Conservation (phyloP, 495 filamentous ascomycete genomes). For the Pseudevernia furfuracea region DNA sequence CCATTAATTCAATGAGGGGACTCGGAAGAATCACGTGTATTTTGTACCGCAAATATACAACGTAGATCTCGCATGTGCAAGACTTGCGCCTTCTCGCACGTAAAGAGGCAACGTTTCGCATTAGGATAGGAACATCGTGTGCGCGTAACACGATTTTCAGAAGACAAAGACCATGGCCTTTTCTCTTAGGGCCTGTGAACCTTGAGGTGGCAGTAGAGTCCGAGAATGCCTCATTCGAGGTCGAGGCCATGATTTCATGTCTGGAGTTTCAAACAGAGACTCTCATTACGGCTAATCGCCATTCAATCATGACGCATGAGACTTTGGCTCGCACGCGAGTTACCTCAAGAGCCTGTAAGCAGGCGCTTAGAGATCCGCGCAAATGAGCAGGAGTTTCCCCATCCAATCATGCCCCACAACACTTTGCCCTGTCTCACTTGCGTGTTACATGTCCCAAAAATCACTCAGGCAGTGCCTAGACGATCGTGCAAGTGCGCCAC, state of each 20-base stretch:
- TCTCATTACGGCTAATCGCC: not conserved
- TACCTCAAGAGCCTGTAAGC: not conserved
- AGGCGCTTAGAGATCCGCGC: not conserved
- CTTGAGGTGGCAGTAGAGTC: not conserved
- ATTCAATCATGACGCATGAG: not conserved
- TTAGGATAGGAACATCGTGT: not conserved
- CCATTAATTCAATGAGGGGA: no score
- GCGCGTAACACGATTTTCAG: not conserved
- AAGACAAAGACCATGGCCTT: not conserved
- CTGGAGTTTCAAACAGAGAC: not conserved
- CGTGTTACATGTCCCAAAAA: not conserved
- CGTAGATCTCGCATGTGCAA: not conserved
- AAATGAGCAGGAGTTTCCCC: not conserved
- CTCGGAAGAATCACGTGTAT: not conserved
- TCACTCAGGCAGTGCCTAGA: not conserved
- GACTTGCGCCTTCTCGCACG: not conserved
- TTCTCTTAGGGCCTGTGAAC: not conserved
- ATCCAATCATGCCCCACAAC: not conserved
- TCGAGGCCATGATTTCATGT: not conserved
- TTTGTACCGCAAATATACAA: no score
- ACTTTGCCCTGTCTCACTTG: not conserved
- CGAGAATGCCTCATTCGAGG: not conserved
- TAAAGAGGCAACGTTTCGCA: not conserved
- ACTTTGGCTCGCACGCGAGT: not conserved
- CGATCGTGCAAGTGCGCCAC: not conserved